Evolutionary conservation across 148 eudicot genomes (phyloP).

Genomic region (Persicaria tinctoria): DNA sequence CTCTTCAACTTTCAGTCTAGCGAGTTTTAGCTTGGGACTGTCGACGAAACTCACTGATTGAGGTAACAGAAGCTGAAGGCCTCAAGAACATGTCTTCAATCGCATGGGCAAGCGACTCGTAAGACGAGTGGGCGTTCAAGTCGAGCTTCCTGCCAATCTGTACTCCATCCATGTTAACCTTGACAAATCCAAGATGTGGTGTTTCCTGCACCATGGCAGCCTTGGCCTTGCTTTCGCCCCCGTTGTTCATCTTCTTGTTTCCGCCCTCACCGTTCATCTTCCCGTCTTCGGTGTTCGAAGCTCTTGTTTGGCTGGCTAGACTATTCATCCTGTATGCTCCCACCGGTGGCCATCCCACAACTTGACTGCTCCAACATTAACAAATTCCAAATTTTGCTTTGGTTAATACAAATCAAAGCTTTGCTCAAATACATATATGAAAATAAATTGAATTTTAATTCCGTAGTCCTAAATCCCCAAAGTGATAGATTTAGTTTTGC

Average conservation of each 20-base stretch:
- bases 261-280: constrained; percentile 13
- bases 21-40: background rate
- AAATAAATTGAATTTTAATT: too few relatives aligned
- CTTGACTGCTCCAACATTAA: constrained; percentile 37
- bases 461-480: too few relatives aligned
- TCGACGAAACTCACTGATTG: constrained; percentile 23
- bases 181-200: constrained; percentile 40
- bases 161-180: constrained; percentile 61
- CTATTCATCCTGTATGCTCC: constrained; percentile 52
- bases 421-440: too few relatives aligned
- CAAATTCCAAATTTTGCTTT: background rate
- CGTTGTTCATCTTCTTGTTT: constrained; percentile 29
- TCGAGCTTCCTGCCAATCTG: constrained; percentile 58
- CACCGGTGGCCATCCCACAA: constrained; percentile 74
- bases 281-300: constrained; percentile 34
- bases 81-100: constrained; percentile 53
- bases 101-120: constrained; percentile 40
- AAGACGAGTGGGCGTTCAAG: constrained; percentile 43
- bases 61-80: constrained; percentile 13
- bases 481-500: too few relatives aligned
- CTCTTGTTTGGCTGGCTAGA: constrained; percentile 38
- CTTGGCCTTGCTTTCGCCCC: constrained; percentile 21
- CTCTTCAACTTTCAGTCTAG: constrained; percentile 22
- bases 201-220: constrained; percentile 22
- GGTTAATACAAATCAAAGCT: background rate